Percentiles rank a stretch among this genome's conserved stretches.
Conservation (phyloP, 2,329 filamentous ascomycete species). For the Cyphellophora europaea region DNA sequence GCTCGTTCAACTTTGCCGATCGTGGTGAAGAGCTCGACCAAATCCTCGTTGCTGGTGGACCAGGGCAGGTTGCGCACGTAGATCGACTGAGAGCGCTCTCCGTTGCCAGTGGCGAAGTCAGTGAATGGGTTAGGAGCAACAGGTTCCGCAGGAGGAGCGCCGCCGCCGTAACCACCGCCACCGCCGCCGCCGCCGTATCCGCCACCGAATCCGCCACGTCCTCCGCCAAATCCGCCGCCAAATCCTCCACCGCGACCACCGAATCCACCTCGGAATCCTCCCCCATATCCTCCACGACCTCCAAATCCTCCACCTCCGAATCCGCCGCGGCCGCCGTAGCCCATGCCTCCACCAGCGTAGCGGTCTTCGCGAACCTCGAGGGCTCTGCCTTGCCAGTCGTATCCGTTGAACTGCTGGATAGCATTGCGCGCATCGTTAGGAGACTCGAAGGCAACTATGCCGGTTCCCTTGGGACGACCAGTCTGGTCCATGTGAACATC, state of each 20-base stretch:
- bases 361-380: constrained; percentile 95
- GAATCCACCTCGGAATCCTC: constrained; percentile 38
- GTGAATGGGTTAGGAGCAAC: constrained; percentile 76
- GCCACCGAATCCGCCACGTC: constrained; percentile 8
- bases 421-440: constrained; percentile 91
- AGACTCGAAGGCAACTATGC: constrained; percentile 93
- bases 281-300: constrained; percentile 31
- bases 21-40: constrained; percentile 92
- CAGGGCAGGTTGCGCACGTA: constrained; percentile 97
- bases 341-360: constrained; percentile 54
- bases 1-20: constrained; percentile 97
- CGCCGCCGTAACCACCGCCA: constrained; percentile 6
- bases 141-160: constrained; percentile 25
- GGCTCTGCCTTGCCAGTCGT: constrained; percentile 91
- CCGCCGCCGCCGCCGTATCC: constrained; percentile 26
- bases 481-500: constrained; percentile 90
- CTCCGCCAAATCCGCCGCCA: constrained; percentile 9
- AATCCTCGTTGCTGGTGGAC: constrained; percentile 97
- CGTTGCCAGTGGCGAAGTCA: constrained; percentile 78
- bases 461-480: constrained; percentile 89
- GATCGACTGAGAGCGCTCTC: constrained; percentile 73
- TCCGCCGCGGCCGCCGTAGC: constrained; percentile 24
- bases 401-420: constrained; percentile 96
- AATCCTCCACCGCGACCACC: constrained; percentile 16
- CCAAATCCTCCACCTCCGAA: constrained; percentile 36